Evolutionary conservation across 2,329 filamentous ascomycete species (phyloP).

Genomic region (Lachnellula occidentalis): DNA sequence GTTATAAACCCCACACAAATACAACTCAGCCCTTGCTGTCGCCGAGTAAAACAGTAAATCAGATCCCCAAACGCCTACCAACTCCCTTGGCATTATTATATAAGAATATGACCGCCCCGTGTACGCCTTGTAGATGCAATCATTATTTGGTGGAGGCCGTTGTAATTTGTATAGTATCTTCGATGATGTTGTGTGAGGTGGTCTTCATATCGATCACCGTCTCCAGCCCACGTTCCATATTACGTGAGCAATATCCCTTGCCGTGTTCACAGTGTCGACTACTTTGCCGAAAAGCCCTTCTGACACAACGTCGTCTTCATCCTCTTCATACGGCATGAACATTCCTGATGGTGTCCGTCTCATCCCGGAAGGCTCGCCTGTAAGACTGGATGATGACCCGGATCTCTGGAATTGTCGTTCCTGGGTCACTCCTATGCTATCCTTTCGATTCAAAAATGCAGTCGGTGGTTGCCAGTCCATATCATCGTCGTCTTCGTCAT

Average conservation of each 20-base stretch:
- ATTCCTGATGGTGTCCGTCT: slow-evolving; percentile 79
- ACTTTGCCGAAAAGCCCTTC: slow-evolving; percentile 44
- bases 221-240: slow-evolving; percentile 56
- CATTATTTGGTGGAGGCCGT: not conserved
- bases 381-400: slow-evolving; percentile 37
- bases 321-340: slow-evolving; percentile 83
- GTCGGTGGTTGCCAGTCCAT: slow-evolving; percentile 44
- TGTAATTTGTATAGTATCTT: not conserved
- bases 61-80: not conserved
- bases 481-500: slow-evolving; percentile 45
- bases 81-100: not conserved
- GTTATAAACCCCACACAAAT: not conserved
- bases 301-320: slow-evolving; percentile 55
- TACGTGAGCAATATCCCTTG: slow-evolving; percentile 64
- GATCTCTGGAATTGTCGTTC: slow-evolving; percentile 27
- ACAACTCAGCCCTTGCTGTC: not conserved
- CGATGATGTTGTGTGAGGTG: not conserved
- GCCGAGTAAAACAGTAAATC: not conserved
- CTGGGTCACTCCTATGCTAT: slow-evolving; percentile 26
- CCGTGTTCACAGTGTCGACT: slow-evolving; percentile 52
- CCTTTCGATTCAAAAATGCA: slow-evolving; percentile 24
- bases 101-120: not conserved
- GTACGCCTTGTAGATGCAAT: not conserved
- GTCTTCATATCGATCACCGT: slow-evolving; percentile 22
- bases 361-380: slow-evolving; percentile 54